Evolutionary conservation across 2,329 filamentous ascomycete species (phyloP), one percentile per base, ranked within the genome.

Genomic region (Didymella pomorum): DNA sequence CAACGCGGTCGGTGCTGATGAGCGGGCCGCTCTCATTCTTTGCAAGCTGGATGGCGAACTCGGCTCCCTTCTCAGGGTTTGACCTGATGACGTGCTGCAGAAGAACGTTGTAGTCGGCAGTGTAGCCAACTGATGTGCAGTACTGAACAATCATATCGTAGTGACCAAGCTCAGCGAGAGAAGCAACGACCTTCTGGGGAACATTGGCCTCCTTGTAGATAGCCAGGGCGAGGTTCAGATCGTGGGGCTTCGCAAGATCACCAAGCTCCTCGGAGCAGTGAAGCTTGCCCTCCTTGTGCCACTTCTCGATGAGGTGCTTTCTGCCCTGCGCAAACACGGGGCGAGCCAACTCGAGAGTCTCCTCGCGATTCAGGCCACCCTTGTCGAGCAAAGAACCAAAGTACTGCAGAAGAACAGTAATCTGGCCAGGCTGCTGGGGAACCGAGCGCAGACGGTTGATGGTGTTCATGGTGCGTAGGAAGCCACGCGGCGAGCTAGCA

Each of bases 311-410:
- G 25, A 99, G 82, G 74, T 98, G 92, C 81, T 97, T 98, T 65
- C 95, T 88, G 77, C 93, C 95, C 79, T 99, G 95, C 56, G 90
- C 88, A 57, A 99, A 85, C 20, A 99, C 95, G 20, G 95, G 95
- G 66, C 93, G 88, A 10, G 95, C 93, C 61, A 99, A 84, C 81
- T 99, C 95, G 37, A 99, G 82, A 45, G 93, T 97, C 80, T 99
- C 95, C 66, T 96, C 91, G 75, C 89, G 88, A 81, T 99, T 99
- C 44, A 99, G 83, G 26, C 87, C 86, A 58, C 95, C 94, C 85
- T 99, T 97, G 77, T 99, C 96, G 31, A 99, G 85, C 42, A 99
- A 84, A 86, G 97, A 93, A 62, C 95, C 95, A 69, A 99, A 99
- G 80, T 99, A 99, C 76, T 98, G 95, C 52, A 99, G 84, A 59